Conservation (phyloP, 305 asterid species). For the Stenogyne calaminthoides region DNA sequence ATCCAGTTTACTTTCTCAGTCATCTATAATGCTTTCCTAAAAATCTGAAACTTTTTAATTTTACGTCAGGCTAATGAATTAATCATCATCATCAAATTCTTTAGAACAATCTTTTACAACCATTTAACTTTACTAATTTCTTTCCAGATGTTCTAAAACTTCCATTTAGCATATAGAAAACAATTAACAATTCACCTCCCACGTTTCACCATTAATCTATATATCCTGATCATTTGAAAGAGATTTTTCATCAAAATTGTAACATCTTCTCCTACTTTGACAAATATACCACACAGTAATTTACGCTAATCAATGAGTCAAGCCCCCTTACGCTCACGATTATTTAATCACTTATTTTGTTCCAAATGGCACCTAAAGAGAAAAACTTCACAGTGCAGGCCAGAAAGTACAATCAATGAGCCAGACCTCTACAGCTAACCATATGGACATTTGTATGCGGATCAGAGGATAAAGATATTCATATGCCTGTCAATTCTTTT, state of each 20-base stretch:
- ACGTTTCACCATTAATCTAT: background rate
- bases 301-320: background rate
- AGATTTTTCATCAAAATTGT: background rate
- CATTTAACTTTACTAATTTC: background rate
- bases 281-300: background rate
- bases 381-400: constrained; percentile 3
- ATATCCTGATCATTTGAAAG: background rate
- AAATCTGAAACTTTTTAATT: background rate
- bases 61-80: background rate
- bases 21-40: background rate
- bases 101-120: background rate
- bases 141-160: constrained; percentile 10
- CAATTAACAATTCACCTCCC: background rate
- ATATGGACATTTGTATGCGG: background rate
- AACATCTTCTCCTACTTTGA: background rate
- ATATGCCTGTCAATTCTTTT: background rate
- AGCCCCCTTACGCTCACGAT: background rate
- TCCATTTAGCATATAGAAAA: background rate
- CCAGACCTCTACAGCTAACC: background rate
- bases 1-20: constrained; percentile 15
- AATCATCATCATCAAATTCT: constrained; percentile 10
- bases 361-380: constrained; percentile 9
- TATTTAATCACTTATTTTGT: background rate
- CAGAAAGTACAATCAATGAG: background rate
- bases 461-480: background rate